A percentile compares a stretch with the other conserved stretches of the same genome.
phyloP scores from a whole-genome alignment of 345 rosid species.

The Salix koriyanagi region DNA sequence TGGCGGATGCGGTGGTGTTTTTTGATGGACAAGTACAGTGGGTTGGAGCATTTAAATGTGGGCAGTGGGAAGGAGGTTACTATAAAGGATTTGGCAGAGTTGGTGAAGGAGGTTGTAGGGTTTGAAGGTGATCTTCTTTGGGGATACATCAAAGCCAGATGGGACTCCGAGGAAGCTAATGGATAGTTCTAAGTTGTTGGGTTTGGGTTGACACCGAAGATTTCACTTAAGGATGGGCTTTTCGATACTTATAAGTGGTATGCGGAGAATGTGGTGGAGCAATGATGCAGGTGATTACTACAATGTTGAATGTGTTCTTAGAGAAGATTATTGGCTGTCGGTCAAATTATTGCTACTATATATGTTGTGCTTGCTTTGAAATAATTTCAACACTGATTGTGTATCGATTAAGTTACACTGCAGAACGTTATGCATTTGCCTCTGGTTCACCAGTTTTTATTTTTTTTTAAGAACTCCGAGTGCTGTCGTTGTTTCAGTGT shows the following conservation, averaged over 20 bases:
- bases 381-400: background rate
- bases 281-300: conserved; percentile 5
- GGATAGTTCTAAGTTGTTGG: conserved; percentile 79
- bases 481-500: too few species aligned
- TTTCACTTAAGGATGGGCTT: conserved; percentile 72
- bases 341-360: background rate
- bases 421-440: background rate
- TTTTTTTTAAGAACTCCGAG: too few species aligned
- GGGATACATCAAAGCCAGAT: conserved; percentile 83
- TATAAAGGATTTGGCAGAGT: conserved; percentile 85
- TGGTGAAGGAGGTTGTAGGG: conserved; percentile 87
- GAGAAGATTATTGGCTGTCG: background rate
- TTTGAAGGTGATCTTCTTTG: conserved; percentile 79
- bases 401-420: background rate
- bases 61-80: conserved; percentile 93
- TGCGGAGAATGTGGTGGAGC: conserved; percentile 51
- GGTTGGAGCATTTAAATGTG: conserved; percentile 75
- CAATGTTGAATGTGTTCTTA: background rate
- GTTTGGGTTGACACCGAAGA: conserved; percentile 73
- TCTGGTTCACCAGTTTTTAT: background rate
- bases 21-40: conserved; percentile 72
- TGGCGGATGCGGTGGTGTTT: conserved; percentile 86
- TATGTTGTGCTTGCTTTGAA: background rate
- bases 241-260: conserved; percentile 84
- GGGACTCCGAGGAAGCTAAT: conserved; percentile 96